Evolutionary conservation across 2,329 filamentous ascomycete species (phyloP), one percentile per base, ranked within the genome.

Genomic region (Penicillium sp.): DNA sequence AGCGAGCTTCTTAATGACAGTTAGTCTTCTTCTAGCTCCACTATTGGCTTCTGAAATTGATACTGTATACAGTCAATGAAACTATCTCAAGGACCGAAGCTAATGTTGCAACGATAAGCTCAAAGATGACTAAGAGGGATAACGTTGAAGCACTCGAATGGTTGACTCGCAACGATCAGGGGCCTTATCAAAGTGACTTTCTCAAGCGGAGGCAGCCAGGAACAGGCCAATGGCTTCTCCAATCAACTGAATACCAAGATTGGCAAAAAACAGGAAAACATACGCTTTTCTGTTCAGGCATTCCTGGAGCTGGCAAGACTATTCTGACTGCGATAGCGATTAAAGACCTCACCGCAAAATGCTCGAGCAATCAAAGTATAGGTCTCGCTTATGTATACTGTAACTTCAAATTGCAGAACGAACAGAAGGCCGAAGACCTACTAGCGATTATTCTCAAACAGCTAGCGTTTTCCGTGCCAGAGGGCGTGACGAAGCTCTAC

Each of bases 301-400:
- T 42, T 19, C 45, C 26, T 3, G 58, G 60, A 42, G 54, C 52
- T 11, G 62, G 61, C 13, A 60, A 60, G 26, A 58, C 60, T 26
- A 53, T 47, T 2, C 3, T 50, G 3, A 33, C 57, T 3, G 39
- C 57, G 0, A 55, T 44, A 5, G 50, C 57, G 0, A 43, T 57
- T 13, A 29, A 54, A 1, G 10, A 55, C 14, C 44, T 58, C 21
- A n/a, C n/a, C 56, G 13, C 73, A 70, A 73, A 70, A 39, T 74
- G 70, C 42, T 11, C 54, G 0, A 57, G 67, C 1, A 60, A 73
- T 19, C 0, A 14, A 0, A 52, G 9, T 1, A 35, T 76, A 26
- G 76, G 73, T 0, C 64, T 83, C 16, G 76, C 73, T 0, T 82
- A 77, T 27, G 21, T 81, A 0, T 84, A 79, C 50, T 80, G 72